Evolutionary conservation across 805 yeast genomes (phyloP), one percentile per base, ranked within the genome.

Genomic region (Ogataea philodendri): DNA sequence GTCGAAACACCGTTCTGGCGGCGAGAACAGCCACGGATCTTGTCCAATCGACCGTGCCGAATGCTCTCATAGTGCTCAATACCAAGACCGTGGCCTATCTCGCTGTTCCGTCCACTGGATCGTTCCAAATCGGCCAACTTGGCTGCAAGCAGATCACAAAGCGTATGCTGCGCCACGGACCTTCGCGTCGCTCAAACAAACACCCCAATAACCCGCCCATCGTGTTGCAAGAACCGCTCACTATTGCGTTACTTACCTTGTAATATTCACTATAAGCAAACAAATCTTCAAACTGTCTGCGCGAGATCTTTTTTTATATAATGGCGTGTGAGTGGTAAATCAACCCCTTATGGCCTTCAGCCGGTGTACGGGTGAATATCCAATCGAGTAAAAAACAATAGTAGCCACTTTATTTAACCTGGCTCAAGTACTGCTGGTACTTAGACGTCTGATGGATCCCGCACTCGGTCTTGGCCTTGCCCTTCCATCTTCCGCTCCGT

Each of bases 401-500:
- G n/a, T n/a, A n/a, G n/a, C n/a, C n/a, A n/a, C n/a, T n/a, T n/a
- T 29, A 35, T 15, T 35, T 29, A 15, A 30, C 42, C n/a, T 38
- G 39, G 42, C 62, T 55, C 39, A 81, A 55, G 49, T 63, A 83
- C 52, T 84, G 70, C 0, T 84, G 77, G 56, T 84, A 90, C 44
- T 84, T 75, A 16, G 81, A 72, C 1, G 89, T 76, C 50, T 81
- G 84, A 55, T 90, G 97, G 35, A 90, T 88, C 3, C 97, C 97
- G 63, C 97, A 90, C 59, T 90, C 97, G 1, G 96, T 87, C 66
- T 90, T 90, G 8, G 78, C 72, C 57, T 82, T 74, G 2, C 96
- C 97, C 67, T 84, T 82, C 97, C 97, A 90, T 54, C 97, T 75
- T 1, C 97, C 97, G n/a, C 93, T 78, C 46, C 97, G 74, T 60